These are phyloP conservation scores for Reticulascus tulasneorum DNA, from an alignment of 2,329 filamentous ascomycete genomes.

Conservation along the genomic window DNA sequence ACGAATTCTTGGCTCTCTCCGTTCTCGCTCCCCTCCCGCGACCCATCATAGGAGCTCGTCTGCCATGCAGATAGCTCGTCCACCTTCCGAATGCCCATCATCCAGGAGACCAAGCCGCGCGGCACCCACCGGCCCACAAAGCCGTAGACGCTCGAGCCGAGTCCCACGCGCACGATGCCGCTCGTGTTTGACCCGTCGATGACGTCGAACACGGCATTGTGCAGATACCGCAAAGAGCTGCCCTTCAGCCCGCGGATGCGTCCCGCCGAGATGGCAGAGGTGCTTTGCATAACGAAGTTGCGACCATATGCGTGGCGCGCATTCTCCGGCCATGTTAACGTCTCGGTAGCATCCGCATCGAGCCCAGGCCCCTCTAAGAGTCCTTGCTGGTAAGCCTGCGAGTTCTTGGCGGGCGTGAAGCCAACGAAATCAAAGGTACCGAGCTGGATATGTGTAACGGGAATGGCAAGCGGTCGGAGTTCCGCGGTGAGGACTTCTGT, in stretches of 20 bases:
- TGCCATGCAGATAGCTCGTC: conserved; percentile 55
- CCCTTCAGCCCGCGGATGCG: conserved; percentile 60
- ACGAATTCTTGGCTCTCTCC: conserved; percentile 45
- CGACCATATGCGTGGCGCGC: conserved; percentile 58
- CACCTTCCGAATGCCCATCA: conserved; percentile 75
- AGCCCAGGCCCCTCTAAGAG: conserved; percentile 39
- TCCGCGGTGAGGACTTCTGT: conserved; percentile 77
- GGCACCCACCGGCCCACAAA: conserved; percentile 81
- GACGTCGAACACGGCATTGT: conserved; percentile 87
- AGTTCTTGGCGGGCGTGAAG: conserved; percentile 47
- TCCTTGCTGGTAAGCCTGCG: conserved; percentile 31
- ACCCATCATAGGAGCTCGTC: conserved; percentile 32
- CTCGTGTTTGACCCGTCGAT: conserved; percentile 62
- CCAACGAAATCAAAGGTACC: conserved; percentile 84
- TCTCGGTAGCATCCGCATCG: conserved; percentile 44
- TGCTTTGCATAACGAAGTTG: conserved; percentile 55
- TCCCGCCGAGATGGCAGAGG: conserved; percentile 52
- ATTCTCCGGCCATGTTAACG: conserved; percentile 60
- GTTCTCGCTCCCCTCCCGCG: conserved; percentile 31
- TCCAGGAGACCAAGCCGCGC: conserved; percentile 76
- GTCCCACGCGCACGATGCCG: conserved; percentile 71
- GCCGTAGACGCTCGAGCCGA: conserved; percentile 80
- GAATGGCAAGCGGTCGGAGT: conserved; percentile 69
- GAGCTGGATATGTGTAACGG: conserved; percentile 83
- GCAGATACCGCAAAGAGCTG: conserved; percentile 71